Evolutionary conservation across 2,329 filamentous ascomycete genomes (phyloP).

Genomic region (Aspergillus felis): DNA sequence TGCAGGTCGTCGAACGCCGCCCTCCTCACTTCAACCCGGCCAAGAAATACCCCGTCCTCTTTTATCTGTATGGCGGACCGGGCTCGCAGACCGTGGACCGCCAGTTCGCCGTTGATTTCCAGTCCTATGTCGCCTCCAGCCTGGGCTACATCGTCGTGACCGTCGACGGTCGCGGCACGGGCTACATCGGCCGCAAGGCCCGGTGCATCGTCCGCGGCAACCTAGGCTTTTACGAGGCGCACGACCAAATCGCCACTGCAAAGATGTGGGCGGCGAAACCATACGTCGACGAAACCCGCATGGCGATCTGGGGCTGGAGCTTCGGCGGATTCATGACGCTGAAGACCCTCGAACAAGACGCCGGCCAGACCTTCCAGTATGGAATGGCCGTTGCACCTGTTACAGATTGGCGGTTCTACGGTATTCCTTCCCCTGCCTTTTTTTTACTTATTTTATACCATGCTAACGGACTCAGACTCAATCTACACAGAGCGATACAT

Average conservation of each 20-base stretch:
- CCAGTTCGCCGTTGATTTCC: conserved; percentile 79
- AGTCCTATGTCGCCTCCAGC: conserved; percentile 78
- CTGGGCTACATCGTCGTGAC: conserved; percentile 94
- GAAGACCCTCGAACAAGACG: conserved; percentile 90
- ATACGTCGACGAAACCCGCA: conserved; percentile 76
- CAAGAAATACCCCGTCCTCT: conserved; percentile 89
- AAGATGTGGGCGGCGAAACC: conserved; percentile 75
- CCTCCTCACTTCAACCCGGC: conserved; percentile 82
- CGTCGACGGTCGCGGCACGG: conserved; percentile 88
- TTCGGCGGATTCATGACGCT: conserved; percentile 94
- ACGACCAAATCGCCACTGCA: conserved; percentile 87
- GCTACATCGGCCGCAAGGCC: conserved; percentile 79
- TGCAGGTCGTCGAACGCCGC: conserved; percentile 75
- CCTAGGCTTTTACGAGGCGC: conserved; percentile 77
- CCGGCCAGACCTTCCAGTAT: conserved; percentile 84
- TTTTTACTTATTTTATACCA: not conserved
- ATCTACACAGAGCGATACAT: conserved; percentile 68
- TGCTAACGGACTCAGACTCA: conserved; percentile 24
- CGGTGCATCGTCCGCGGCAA: conserved; percentile 79
- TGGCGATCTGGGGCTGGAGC: conserved; percentile 98
- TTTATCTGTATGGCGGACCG: conserved; percentile 90
- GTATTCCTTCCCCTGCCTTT: conserved; percentile 28
- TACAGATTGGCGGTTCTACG: conserved; percentile 96
- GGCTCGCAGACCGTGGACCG: conserved; percentile 87
- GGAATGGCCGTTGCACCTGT: conserved; percentile 98